A percentile compares a stretch with the other conserved stretches of the same genome.
Conservation (phyloP, 192 early-diverging fungal species). For the Pilobolus umbonatus region DNA sequence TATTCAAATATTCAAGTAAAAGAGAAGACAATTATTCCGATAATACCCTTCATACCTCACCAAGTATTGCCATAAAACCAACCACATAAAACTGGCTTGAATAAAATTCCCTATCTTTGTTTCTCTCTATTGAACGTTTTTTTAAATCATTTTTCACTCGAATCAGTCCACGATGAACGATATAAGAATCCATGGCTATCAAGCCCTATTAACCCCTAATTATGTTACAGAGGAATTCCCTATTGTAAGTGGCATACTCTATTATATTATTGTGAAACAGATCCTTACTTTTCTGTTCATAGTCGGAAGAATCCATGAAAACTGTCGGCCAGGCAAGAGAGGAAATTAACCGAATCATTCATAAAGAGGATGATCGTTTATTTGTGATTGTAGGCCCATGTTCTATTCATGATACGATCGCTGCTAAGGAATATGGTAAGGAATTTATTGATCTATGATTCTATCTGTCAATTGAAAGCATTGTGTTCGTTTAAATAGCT, state of each 20-base stretch:
- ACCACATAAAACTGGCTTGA: no score
- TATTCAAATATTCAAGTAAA: no score
- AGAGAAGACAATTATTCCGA: no score
- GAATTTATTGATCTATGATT: neutral
- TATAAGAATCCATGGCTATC: constrained; percentile 76
- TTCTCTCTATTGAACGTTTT: neutral
- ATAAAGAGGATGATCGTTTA: constrained; percentile 76
- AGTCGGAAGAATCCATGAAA: constrained; percentile 16
- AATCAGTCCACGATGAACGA: constrained; percentile 55
- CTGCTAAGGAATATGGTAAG: constrained; percentile 79
- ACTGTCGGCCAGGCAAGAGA: constrained; percentile 46
- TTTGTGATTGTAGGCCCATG: constrained; percentile 91
- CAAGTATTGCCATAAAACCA: no score
- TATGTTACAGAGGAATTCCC: constrained; percentile 82
- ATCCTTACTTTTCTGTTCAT: neutral
- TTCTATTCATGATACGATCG: constrained; percentile 87
- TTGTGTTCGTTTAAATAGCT: constrained; percentile 1
- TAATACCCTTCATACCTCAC: no score
- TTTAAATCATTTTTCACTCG: constrained; percentile 2
- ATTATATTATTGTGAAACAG: neutral
- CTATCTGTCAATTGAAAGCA: neutral
- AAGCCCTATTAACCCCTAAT: constrained; percentile 80
- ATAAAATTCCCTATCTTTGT: no score
- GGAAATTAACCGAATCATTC: constrained; percentile 66
- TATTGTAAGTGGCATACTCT: constrained; percentile 46